Percentiles rank a stretch among this genome's conserved stretches.
phyloP scores from a whole-genome alignment of 2,329 filamentous ascomycete species.

The Didymella lethalis region DNA sequence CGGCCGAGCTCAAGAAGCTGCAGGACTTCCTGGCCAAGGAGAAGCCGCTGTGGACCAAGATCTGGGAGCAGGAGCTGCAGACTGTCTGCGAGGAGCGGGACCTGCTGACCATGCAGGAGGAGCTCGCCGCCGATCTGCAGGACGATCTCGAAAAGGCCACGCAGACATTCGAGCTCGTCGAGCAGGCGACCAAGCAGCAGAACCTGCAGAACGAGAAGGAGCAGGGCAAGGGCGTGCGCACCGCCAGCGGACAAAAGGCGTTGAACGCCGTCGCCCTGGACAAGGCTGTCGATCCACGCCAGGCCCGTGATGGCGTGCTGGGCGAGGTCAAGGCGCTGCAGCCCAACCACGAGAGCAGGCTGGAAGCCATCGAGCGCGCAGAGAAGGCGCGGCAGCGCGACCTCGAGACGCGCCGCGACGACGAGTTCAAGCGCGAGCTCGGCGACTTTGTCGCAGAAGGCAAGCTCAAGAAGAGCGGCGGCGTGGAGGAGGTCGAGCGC shows the following conservation, averaged over 20 bases:
- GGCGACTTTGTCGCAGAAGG: slow-evolving; percentile 85
- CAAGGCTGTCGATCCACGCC: slow-evolving; percentile 70
- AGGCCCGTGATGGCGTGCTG: slow-evolving; percentile 89
- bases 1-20: slow-evolving; percentile 90
- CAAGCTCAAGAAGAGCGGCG: slow-evolving; percentile 93
- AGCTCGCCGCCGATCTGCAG: slow-evolving; percentile 87
- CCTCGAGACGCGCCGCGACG: slow-evolving; percentile 75
- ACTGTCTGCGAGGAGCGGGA: slow-evolving; percentile 95
- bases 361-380: slow-evolving; percentile 97
- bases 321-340: slow-evolving; percentile 92
- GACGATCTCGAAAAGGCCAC: slow-evolving; percentile 95
- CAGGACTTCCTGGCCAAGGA: slow-evolving; percentile 90
- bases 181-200: slow-evolving; percentile 98
- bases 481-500: slow-evolving; percentile 91
- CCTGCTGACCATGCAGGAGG: slow-evolving; percentile 94
- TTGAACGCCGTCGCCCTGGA: slow-evolving; percentile 52
- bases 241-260: slow-evolving; percentile 57
- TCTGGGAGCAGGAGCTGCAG: slow-evolving; percentile 98
- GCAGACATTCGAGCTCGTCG: slow-evolving; percentile 92
- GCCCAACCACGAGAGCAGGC: slow-evolving; percentile 89
- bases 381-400: slow-evolving; percentile 92
- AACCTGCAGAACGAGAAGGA: slow-evolving; percentile 75
- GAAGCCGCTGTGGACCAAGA: slow-evolving; percentile 98
- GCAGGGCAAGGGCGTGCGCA: slow-evolving; percentile 53
- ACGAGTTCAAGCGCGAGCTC: slow-evolving; percentile 86